Evolutionary conservation across 352 stramenopile species (phyloP).

Genomic region (Globisporangium canariense): DNA sequence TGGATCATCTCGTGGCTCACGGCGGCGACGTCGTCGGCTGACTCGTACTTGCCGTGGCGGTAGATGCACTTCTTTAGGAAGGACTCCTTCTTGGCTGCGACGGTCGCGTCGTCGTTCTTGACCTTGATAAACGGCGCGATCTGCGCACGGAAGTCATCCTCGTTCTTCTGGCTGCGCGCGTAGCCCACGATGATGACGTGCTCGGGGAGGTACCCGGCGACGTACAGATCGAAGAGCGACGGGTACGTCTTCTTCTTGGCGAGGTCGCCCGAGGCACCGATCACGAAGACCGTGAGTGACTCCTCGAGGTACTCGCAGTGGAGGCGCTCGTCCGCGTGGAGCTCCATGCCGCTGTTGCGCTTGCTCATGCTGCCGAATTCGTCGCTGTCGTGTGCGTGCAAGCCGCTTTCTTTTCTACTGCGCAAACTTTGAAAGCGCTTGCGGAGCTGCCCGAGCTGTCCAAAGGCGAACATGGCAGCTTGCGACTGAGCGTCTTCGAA

Average conservation of each 20-base stretch:
- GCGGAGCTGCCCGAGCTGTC: constrained; percentile 29
- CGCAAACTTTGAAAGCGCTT: constrained; percentile 33
- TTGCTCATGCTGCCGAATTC: constrained; percentile 8
- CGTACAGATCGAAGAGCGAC: constrained; percentile 88
- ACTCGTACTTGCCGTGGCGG: constrained; percentile 81
- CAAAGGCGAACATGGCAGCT: constrained; percentile 27
- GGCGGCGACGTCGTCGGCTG: constrained; percentile 67
- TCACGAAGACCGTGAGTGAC: constrained; percentile 80
- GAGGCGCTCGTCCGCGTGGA: constrained; percentile 47
- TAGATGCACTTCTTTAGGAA: constrained; percentile 81
- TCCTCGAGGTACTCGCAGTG: constrained; percentile 66
- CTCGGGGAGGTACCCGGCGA: constrained; percentile 71
- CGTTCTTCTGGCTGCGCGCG: constrained; percentile 72
- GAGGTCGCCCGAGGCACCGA: constrained; percentile 85
- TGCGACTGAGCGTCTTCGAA: not conserved
- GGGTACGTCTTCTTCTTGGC: constrained; percentile 93
- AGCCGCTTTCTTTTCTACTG: constrained; percentile 37
- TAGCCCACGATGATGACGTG: constrained; percentile 87
- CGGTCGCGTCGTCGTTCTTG: constrained; percentile 39
- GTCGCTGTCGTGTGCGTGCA: constrained; percentile 18
- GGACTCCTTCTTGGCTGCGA: constrained; percentile 42
- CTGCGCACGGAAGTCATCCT: constrained; percentile 83
- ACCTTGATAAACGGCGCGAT: constrained; percentile 65
- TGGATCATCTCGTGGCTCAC: constrained; percentile 71
- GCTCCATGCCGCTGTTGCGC: constrained; percentile 17